Base-by-base conservation (phyloP, 495 filamentous ascomycete species). In the Immersiella caudata region DNA sequence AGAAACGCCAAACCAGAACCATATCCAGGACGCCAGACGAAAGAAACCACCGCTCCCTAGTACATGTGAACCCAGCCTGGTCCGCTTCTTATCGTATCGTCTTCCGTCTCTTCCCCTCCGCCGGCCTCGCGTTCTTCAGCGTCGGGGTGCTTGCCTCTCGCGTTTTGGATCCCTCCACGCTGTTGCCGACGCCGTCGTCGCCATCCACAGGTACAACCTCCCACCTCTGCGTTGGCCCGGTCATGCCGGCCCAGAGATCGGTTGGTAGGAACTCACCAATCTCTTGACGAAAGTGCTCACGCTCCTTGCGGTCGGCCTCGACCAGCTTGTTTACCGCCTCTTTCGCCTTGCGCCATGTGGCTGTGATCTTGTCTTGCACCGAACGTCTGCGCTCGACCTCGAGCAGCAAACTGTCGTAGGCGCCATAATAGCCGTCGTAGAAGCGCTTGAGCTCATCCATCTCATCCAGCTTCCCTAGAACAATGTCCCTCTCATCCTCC, bases 211-310 rank as follows among this genome's bases (percentile, higher is more conserved):
- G 72, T 9, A 81, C 74, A n/a, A 83, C 66, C 49, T 81, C 78
- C 80, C 80, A 84, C 60, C 75, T 74, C 58, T 55, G 66, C 29
- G 79, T 72, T 9, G 77, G 76, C 21, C 74, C 74, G 36, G 79
- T 76, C 78, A 84, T 83, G 7, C 90, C 91, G 0, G 89, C 89
- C 95, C 94, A 99, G 50, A 99, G 88, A 72, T 97, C 96, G 2
- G 88, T 87, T 0, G 95, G 95, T 21, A 99, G 76, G 73, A 87
- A 95, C 67, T 96, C 91, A 2, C 93, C 93, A 21, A 94, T 87
- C 66, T 97, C 92, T 7, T 87, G 80, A 27, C 88, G 85, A 79
- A 99, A 99, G 16, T 83, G 79, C 70, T 96, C 92, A 27, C 95
- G 81, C 66, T 91, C 88, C 63, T 85, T 83, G 49, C 86, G 78